Percentiles rank a stretch among this genome's conserved stretches.
These are phyloP conservation scores for Sordaria brevicollis DNA, from an alignment of 495 filamentous ascomycete genomes.

Conservation along the genomic window DNA sequence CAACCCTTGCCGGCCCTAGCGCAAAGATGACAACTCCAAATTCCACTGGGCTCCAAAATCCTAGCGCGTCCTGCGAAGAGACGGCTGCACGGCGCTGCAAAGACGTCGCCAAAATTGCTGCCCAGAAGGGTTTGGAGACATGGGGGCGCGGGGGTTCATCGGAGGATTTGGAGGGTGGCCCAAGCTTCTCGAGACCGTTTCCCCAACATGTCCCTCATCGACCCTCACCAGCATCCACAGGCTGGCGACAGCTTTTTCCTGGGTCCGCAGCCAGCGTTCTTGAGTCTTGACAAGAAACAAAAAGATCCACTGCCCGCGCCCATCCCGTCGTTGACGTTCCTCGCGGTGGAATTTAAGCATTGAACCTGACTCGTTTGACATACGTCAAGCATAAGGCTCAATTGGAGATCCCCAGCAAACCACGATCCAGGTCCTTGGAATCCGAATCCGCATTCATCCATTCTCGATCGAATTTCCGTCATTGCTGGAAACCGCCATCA, in stretches of 20 bases:
- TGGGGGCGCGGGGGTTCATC: background rate
- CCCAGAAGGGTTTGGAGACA: background rate
- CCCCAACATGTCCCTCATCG: conserved; percentile 3
- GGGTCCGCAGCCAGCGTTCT: background rate
- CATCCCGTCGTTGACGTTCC: background rate
- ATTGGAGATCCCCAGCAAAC: background rate
- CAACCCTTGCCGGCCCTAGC: background rate
- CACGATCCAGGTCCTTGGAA: too few relatives aligned
- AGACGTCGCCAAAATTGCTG: background rate
- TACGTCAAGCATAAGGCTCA: background rate
- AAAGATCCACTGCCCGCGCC: background rate
- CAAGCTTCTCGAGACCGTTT: background rate
- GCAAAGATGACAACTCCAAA: background rate
- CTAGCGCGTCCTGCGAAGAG: background rate
- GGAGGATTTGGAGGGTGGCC: background rate
- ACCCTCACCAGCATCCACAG: conserved; percentile 1
- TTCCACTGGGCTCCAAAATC: background rate
- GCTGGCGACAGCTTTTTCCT: background rate
- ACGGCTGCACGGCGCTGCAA: background rate
- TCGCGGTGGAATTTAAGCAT: background rate
- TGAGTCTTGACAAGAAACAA: background rate
- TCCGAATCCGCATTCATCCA: background rate
- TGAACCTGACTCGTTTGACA: background rate
- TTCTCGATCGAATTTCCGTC: background rate
- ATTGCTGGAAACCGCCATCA: background rate